A percentile compares a stretch with the other conserved stretches of the same genome.
Conservation (phyloP, 768 basidiomycete species). For the Grammothele lineata region DNA sequence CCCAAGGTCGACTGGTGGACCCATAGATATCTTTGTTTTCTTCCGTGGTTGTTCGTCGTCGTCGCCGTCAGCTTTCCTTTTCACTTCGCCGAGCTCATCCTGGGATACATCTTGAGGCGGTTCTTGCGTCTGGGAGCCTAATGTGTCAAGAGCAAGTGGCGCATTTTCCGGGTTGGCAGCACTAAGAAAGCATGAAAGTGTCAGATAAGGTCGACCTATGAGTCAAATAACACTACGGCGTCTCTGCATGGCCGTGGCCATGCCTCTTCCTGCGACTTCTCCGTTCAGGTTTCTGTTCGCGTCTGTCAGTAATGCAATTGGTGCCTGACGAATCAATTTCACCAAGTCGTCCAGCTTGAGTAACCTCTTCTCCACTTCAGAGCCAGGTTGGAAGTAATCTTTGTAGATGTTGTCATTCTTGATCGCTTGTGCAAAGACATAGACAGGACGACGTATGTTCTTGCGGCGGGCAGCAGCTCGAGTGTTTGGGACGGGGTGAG, state of each 20-base stretch:
- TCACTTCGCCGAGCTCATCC: conserved; percentile 19
- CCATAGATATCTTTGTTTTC: conserved; percentile 71
- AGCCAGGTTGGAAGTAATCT: conserved; percentile 67
- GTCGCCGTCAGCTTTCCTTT: conserved; percentile 27
- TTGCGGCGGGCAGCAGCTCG: conserved; percentile 40
- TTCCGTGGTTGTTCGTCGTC: conserved; percentile 32
- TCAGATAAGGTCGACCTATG: too few relatives aligned
- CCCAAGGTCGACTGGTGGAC: conserved; percentile 66
- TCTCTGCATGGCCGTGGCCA: conserved; percentile 1
- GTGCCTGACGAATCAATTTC: conserved; percentile 16
- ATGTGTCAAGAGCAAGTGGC: too few relatives aligned
- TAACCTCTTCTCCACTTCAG: conserved; percentile 53
- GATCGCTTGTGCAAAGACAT: conserved; percentile 50
- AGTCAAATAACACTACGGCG: conserved; percentile 1
- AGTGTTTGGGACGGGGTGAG: conserved; percentile 40
- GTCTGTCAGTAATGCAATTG: conserved; percentile 1
- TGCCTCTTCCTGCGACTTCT: conserved; percentile 15
- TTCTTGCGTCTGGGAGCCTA: conserved; percentile 37
- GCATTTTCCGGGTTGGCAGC: too few relatives aligned
- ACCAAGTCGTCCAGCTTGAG: conserved; percentile 61
- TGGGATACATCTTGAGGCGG: conserved; percentile 30
- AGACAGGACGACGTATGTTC: conserved; percentile 52
- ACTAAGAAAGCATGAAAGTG: too few relatives aligned
- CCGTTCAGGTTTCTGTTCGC: conserved; percentile 16
- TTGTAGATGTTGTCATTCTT: conserved; percentile 44